Base-by-base conservation (phyloP, 129 eudicot genomes). In the Helichrysum umbraculigerum region DNA sequence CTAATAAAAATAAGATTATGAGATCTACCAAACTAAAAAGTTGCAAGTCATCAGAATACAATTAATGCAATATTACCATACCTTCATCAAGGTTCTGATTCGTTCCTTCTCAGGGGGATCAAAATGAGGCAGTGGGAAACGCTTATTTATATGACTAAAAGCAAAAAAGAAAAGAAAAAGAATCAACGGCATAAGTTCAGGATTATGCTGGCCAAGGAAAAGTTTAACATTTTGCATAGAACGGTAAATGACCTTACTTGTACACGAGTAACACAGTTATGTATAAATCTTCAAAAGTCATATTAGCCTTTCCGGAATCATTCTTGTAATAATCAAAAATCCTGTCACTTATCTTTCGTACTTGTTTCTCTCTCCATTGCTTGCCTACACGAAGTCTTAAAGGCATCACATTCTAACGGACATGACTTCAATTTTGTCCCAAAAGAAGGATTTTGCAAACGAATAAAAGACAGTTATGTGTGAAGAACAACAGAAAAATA, bases 121-220 rank as follows among this genome's bases (percentile, higher is more conserved):
- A 87, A 94, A 94, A 81, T 94, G 98, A 30, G 97, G 97, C 71
- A 97, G 93, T 9, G 98, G 98, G 74, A 94, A 84, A 66, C 84
- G 87, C 83, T 94, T 94, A 78, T 94, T 94, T 74, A 91, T 81
- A 80, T 94, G 97, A 79, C 98, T 94, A 63, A 75, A 80, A 54
- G 11, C 34, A 28, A 59, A 69, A 57, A 59, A 17, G 41, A 77
- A 32, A 32, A 32, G 3, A 32, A 32, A 32, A 32, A 2, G 28
- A 25, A 28, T 30, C 9, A 76, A 44, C 52, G 19, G 5, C 74
- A 67, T 44, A 65, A 20, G 57, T 70, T 65, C 74, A 44, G 52
- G 25, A 71, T 57, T 57, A 77, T 21, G 9, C 9, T 6, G 41
- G 41, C 41, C 41, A 35, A 0, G 41, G 2, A 6, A 4, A 22